Percentiles rank a stretch among this genome's conserved stretches.
Conservation (phyloP, 805 yeast genomes). For the Myxozyma monticola region DNA sequence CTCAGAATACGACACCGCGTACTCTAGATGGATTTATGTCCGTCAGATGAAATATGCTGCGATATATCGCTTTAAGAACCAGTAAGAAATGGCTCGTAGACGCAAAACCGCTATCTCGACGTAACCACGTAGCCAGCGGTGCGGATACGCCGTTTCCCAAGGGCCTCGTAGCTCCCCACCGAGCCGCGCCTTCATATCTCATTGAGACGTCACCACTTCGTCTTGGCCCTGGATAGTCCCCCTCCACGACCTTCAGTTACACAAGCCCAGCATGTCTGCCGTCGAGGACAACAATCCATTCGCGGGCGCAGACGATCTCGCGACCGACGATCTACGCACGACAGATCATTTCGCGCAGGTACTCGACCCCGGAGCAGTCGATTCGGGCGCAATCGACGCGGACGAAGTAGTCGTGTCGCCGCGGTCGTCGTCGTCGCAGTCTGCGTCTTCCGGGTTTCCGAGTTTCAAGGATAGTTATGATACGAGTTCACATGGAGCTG, state of each 20-base stretch:
- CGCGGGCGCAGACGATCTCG: slow-evolving; percentile 36
- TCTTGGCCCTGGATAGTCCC: not conserved
- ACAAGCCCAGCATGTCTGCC: slow-evolving; percentile 1
- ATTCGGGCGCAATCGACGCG: slow-evolving; percentile 10
- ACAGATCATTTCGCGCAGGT: slow-evolving; percentile 28
- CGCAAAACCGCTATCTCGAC: too few species aligned
- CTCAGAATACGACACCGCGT: too few species aligned
- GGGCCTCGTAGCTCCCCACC: too few species aligned
- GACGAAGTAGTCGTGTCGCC: not conserved
- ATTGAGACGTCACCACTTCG: too few species aligned
- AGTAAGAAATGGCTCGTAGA: too few species aligned
- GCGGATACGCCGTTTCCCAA: too few species aligned
- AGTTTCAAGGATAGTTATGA: slow-evolving; percentile 28
- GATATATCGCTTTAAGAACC: too few species aligned
- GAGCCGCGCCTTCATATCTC: too few species aligned
- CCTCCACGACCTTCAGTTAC: not conserved
- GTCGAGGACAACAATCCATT: slow-evolving; percentile 48
- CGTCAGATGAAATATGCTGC: too few species aligned
- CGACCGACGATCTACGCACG: slow-evolving; percentile 21
- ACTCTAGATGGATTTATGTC: too few species aligned
- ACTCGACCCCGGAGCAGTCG: slow-evolving; percentile 11
- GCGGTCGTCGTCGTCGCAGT: not conserved
- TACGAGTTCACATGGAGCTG: slow-evolving; percentile 19
- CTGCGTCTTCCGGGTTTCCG: slow-evolving; percentile 20
- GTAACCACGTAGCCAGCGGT: too few species aligned